phyloP scores from a whole-genome alignment of 306 rosid species.

The Erythrophleum fordii region DNA sequence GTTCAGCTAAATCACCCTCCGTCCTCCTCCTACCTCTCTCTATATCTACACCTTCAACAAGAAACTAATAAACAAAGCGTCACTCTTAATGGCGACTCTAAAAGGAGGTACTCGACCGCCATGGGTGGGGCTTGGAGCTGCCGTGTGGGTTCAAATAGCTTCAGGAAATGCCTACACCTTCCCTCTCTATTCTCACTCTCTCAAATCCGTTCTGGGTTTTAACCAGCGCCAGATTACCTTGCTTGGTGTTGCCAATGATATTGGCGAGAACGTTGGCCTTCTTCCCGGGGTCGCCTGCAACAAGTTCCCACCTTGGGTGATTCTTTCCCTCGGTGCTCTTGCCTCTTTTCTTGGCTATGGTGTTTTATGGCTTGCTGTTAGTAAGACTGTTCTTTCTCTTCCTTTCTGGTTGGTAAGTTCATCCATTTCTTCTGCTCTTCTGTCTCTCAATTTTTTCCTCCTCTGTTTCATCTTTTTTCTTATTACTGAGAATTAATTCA shows the following conservation, averaged over 20 bases:
- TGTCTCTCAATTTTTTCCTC: not conserved
- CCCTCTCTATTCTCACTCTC: constrained; percentile 72
- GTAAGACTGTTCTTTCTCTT: constrained; percentile 45
- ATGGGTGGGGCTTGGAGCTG: constrained; percentile 88
- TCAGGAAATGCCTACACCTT: constrained; percentile 65
- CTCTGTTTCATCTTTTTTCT: not conserved
- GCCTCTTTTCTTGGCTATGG: constrained; percentile 73
- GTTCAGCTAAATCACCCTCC: too few species aligned
- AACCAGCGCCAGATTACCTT: constrained; percentile 70
- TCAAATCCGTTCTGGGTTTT: constrained; percentile 74
- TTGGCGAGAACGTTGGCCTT: constrained; percentile 83
- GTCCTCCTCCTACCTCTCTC: too few species aligned
- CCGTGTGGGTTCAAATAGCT: constrained; percentile 75
- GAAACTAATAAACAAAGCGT: too few species aligned
- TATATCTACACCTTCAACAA: not conserved
- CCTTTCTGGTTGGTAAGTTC: constrained; percentile 68
- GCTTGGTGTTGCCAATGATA: constrained; percentile 81
- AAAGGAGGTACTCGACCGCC: constrained; percentile 80
- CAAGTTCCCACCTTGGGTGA: constrained; percentile 77
- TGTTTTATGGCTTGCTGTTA: constrained; percentile 62
- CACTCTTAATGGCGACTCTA: constrained; percentile 43
- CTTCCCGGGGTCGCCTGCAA: constrained; percentile 77
- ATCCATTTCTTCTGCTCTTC: not conserved
- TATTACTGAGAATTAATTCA: not conserved
- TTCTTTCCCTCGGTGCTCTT: constrained; percentile 61